Base-by-base conservation (phyloP, 371 early-diverging fungal species). In the Mucor sp. region DNA sequence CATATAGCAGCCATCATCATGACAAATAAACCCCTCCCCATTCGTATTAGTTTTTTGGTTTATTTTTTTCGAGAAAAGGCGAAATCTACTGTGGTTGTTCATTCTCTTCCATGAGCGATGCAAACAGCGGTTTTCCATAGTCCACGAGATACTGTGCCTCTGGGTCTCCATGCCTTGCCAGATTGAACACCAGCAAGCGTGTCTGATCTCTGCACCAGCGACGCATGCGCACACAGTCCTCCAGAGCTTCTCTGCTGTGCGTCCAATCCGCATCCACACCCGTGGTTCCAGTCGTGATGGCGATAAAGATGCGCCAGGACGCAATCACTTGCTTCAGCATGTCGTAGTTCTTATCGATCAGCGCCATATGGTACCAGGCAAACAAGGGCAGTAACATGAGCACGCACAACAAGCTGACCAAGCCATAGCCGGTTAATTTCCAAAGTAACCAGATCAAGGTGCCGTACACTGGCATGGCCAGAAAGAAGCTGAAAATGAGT, bases 291-390 rank as follows among this genome's bases (percentile, higher is more conserved):
- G 73, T 68, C 14, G 64, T 58, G n/a, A 80, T 63, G 12, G 85
- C 83, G n/a, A 77, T 66, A 59, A 79, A 82, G 25, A 82, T 79
- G 11, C 83, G 72, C 80, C 83, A 85, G 1, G 83, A 77, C 0
- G 83, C 81, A 50, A 79, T 72, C 6, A 80, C 74, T 23, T 76
- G 69, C 48, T 85, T 82, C 37, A 76, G 32, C 71, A 77, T 75
- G 56, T 85, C 83, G 50, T 85, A 85, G 12, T 83, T 81, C 35
- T 76, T 78, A 64, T 85, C 85, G 6, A 85, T 70, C 41, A 82
- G 60, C 0, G 79, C 74, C 78, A 82, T 81, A 63, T 85, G 85
- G 63, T 85, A 82, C 76, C 79, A 77, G 27, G 77, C 80, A 55
- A 85, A 77, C 25, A 81, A 58, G 9, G 83, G 81, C n/a, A 82